Conservation (phyloP, 257 asterid genomes). For the Petunia secreta region DNA sequence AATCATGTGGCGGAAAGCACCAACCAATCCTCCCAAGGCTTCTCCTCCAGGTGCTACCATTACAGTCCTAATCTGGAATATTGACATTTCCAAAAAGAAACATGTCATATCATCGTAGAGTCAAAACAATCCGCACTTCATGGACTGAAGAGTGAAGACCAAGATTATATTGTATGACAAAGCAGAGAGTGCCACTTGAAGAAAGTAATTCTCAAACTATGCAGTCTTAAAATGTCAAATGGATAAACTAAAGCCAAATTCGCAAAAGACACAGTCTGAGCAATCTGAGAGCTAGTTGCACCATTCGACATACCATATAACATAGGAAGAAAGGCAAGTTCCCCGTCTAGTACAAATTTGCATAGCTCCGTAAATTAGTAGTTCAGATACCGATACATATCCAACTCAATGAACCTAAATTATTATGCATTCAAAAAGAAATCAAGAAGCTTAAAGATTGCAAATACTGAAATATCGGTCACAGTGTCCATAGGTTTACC, state of each 20-base stretch:
- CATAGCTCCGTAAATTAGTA: neutral
- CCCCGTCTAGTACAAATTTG: neutral
- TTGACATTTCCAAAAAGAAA: neutral
- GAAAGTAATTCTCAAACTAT: neutral
- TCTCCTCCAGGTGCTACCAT: conserved; percentile 99
- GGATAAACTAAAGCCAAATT: neutral
- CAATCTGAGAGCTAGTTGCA: neutral
- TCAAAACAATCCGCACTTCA: conserved; percentile 1
- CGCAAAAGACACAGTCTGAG: neutral
- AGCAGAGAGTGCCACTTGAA: neutral
- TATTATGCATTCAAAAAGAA: conserved; percentile 20
- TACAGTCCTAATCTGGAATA: conserved; percentile 85
- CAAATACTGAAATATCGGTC: conserved; percentile 41
- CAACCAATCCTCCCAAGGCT: conserved; percentile 81
- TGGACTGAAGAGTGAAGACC: neutral
- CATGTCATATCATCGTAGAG: neutral
- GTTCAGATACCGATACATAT: neutral
- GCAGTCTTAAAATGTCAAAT: neutral
- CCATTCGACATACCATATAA: neutral
- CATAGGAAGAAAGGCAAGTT: neutral
- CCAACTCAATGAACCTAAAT: conserved; percentile 13
- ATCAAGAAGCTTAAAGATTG: conserved; percentile 19
- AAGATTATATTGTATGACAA: neutral
- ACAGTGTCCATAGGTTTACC: conserved; percentile 98
- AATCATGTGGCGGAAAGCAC: conserved; percentile 79